Evolutionary conservation across 805 yeast genomes (phyloP), one percentile per base, ranked within the genome.

Genomic region (Brettanomyces bruxellensis): DNA sequence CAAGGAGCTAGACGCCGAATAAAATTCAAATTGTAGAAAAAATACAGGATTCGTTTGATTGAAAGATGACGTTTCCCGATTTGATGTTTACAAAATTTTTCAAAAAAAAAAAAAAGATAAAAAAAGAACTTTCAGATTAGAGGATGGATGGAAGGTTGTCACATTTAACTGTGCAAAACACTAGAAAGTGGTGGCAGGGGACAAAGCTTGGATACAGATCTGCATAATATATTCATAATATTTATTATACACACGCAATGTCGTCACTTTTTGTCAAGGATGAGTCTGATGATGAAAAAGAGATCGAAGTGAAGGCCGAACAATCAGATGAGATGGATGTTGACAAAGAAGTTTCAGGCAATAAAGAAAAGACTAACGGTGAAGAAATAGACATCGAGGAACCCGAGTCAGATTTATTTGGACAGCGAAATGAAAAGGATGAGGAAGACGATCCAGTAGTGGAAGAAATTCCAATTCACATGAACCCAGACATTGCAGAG

Each of bases 361-460:
- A 6, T 14, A 25, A 38, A 38, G 41, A 44, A 18, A 48, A 46
- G 24, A 40, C 32, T 4, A 52, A 45, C 4, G 44, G 9, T 28
- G 30, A 34, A 9, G 34, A 25, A 13, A n/a, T 8, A 28, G 34
- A 25, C 7, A 38, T 41, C 12, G 47, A 38, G 4, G 70, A 67
- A 8, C 61, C 55, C 7, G 59, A 45, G 12, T 18, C 18, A 18
- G 18, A 18, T 18, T 18, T 18, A 18, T 18, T 18, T 28, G 55
- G 47, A 13, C 51, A 51, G 13, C 40, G 30, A 13, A 38, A 47
- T 4, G 34, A 30, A 3, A 57, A 55, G 8, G 63, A 57, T 9
- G 54, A 57, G 3, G 70, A 65, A 28, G 73, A 73, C 25, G 87
- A 82, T 62, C 84, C 85, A 4, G 71, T 85, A 1, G 68, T 82